These are phyloP conservation scores for Ogataea paraovalis DNA, from an alignment of 805 yeast genomes.

Conservation along the genomic window DNA sequence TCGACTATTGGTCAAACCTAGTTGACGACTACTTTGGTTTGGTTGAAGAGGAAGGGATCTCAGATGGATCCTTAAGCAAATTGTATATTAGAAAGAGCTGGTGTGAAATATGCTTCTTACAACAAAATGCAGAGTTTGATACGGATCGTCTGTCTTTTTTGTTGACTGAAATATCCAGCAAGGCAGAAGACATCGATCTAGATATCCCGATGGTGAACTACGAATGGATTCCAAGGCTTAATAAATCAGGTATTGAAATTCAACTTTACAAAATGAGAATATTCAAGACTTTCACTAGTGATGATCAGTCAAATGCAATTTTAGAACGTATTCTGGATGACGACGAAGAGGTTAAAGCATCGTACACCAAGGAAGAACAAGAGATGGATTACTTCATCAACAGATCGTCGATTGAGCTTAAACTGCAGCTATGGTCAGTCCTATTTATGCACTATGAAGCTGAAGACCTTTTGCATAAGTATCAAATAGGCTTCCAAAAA, in stretches of 20 bases:
- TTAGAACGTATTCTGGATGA: constrained; percentile 24
- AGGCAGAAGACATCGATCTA: constrained; percentile 18
- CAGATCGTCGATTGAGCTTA: constrained; percentile 60
- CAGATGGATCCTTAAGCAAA: constrained; percentile 4
- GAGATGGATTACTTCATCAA: constrained; percentile 62
- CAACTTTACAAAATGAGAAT: constrained; percentile 73
- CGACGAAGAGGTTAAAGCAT: constrained; percentile 24
- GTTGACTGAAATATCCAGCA: constrained; percentile 24
- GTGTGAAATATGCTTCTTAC: constrained; percentile 43
- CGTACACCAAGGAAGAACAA: constrained; percentile 35
- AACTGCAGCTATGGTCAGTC: constrained; percentile 71
- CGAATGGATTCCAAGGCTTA: constrained; percentile 54
- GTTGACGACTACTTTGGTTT: constrained; percentile 28
- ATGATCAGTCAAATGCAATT: constrained; percentile 29
- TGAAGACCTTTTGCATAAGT: constrained; percentile 30
- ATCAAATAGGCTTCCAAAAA: constrained; percentile 47
- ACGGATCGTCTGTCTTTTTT: constrained; percentile 33
- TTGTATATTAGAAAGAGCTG: constrained; percentile 41
- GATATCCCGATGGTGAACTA: constrained; percentile 53
- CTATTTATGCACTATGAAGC: constrained; percentile 53
- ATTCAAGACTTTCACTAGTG: constrained; percentile 58
- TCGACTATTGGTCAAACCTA: constrained; percentile 45
- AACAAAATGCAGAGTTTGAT: constrained; percentile 28
- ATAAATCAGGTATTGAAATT: constrained; percentile 43
- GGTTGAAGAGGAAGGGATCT: neutral